Percentiles rank a stretch among this genome's conserved stretches.
These are phyloP conservation scores for Rubroshorea leprosula DNA, from an alignment of 345 rosid genomes.

Conservation along the genomic window DNA sequence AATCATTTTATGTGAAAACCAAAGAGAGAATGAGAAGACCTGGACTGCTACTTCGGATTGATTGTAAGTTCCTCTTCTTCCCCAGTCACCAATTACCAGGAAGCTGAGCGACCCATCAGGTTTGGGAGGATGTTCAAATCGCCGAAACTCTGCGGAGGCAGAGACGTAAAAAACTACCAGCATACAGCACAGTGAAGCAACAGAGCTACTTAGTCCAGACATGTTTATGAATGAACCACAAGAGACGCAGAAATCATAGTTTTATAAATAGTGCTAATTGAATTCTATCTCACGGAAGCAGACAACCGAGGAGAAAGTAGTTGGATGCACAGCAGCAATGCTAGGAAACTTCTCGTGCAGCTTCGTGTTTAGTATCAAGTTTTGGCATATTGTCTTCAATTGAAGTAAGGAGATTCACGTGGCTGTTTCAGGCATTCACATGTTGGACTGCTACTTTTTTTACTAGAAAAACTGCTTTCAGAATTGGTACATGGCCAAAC, in stretches of 20 bases:
- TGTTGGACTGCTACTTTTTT: no score
- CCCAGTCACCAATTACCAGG: conserved; percentile 27
- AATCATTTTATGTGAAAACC: not conserved
- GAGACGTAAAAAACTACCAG: conserved; percentile 2
- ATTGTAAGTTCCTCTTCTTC: conserved; percentile 19
- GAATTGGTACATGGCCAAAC: no score
- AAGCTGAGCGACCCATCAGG: conserved; percentile 17
- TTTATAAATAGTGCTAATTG: not conserved
- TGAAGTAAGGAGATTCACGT: not conserved
- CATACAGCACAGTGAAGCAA: not conserved
- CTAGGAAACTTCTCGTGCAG: not conserved
- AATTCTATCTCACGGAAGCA: not conserved
- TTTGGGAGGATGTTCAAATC: conserved; percentile 15
- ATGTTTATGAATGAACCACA: not conserved
- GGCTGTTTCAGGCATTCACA: no score
- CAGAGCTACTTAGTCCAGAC: not conserved
- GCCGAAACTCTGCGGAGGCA: conserved; percentile 7
- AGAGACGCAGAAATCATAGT: not conserved
- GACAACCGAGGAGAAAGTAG: not conserved
- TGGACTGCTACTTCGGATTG: conserved; percentile 16
- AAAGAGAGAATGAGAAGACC: not conserved
- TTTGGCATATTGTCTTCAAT: no score
- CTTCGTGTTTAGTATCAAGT: not conserved
- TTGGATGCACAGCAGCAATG: not conserved
- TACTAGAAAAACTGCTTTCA: no score